Evolutionary conservation across 1,284 basidiomycete genomes (phyloP).

Genomic region (Cryptococcus amylolentus): DNA sequence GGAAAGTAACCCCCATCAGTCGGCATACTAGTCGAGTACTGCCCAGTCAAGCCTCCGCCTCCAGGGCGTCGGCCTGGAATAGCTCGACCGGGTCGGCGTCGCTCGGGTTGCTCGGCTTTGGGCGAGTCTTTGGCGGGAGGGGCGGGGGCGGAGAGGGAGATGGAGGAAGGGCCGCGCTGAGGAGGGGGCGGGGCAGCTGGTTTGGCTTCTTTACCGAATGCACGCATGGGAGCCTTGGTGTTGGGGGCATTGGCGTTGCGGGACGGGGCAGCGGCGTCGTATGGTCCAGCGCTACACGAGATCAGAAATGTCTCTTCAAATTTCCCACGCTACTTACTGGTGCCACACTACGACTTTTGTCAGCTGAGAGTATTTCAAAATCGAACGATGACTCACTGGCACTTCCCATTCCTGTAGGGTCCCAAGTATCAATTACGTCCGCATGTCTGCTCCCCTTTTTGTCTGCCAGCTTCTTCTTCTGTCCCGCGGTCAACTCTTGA

Average conservation of each 20-base stretch:
- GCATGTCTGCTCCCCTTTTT: constrained; percentile 46
- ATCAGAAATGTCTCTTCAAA: not conserved
- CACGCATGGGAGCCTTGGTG: constrained; percentile 45
- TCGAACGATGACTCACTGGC: constrained; percentile 35
- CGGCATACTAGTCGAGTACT: constrained; percentile 48
- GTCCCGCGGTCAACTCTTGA: constrained; percentile 28
- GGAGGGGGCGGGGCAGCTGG: constrained; percentile 13
- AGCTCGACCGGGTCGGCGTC: not conserved
- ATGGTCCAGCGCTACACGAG: constrained; percentile 36
- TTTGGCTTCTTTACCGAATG: constrained; percentile 27
- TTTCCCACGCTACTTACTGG: constrained; percentile 29
- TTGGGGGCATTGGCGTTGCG: constrained; percentile 41
- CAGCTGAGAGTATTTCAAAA: not conserved
- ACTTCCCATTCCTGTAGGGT: constrained; percentile 47
- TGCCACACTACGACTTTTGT: constrained; percentile 41
- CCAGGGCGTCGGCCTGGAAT: constrained; percentile 23
- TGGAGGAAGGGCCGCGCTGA: constrained; percentile 17
- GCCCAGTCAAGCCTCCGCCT: constrained; percentile 42
- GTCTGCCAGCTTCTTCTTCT: constrained; percentile 33
- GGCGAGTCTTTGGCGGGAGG: constrained; percentile 18
- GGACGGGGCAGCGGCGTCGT: constrained; percentile 49
- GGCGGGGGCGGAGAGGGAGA: constrained; percentile 23
- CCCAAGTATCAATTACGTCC: constrained; percentile 50
- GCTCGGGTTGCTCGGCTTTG: not conserved
- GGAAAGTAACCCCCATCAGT: constrained; percentile 46